phyloP scores from a whole-genome alignment of 176 grass and related monocot genomes.

The Calamus simplicifolius region DNA sequence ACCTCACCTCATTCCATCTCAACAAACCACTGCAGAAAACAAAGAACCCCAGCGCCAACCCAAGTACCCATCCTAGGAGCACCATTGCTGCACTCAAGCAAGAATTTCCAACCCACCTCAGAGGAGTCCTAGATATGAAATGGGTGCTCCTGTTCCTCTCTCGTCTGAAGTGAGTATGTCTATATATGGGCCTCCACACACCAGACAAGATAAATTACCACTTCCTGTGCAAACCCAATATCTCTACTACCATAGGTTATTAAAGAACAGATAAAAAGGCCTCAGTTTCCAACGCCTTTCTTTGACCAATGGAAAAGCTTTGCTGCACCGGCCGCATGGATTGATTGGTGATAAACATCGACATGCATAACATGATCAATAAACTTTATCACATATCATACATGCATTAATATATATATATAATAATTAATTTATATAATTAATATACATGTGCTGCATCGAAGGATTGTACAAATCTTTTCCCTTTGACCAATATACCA shows the following conservation, averaged over 20 bases:
- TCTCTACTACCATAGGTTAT: neutral
- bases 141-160: slow-evolving; percentile 8
- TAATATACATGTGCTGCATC: too few species aligned
- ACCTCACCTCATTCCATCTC: slow-evolving; percentile 74
- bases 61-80: slow-evolving; percentile 16
- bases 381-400: too few species aligned
- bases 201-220: neutral
- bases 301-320: too few species aligned
- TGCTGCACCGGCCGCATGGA: too few species aligned
- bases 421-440: too few species aligned
- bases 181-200: slow-evolving; percentile 33
- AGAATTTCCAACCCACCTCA: neutral
- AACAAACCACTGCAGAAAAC: slow-evolving; percentile 52
- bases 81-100: slow-evolving; percentile 10
- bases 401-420: too few species aligned
- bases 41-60: slow-evolving; percentile 9
- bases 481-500: too few species aligned
- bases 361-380: too few species aligned
- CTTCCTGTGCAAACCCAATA: neutral
- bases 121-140: neutral
- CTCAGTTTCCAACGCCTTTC: too few species aligned
- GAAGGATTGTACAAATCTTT: too few species aligned
- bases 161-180: slow-evolving; percentile 5
- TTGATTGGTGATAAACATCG: too few species aligned
- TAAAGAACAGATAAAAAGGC: too few species aligned